Evolutionary conservation across 2,329 filamentous ascomycete species (phyloP), one percentile per base, ranked within the genome.

Genomic region (Arthrobotrys sphaeroides): DNA sequence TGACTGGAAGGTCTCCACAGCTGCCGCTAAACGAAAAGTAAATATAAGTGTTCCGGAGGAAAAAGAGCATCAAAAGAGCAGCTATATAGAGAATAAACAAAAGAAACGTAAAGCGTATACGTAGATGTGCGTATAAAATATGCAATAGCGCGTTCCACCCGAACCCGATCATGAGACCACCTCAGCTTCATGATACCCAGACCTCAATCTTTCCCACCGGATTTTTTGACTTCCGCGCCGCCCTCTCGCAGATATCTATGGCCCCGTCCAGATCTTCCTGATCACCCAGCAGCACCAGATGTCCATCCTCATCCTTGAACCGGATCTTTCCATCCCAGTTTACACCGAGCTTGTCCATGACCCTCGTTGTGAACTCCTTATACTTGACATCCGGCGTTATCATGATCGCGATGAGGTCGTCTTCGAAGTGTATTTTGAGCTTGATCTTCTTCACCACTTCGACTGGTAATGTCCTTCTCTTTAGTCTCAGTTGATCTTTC

Each of bases 191-290:
- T 31, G 22, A 31, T 6, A 72, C 67, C 67, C 67, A 72, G 16
- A 97, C 93, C 88, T 98, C 95, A 89, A 97, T 90, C 87, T 96
- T 97, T 64, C 92, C 93, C 85, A 93, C 90, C 77, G 96, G 94
- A 77, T 87, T 86, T 79, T 89, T 88, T 81, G 94, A 90, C 82
- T 88, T 91, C 83, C 86, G 88, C 55, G 91, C 93, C 73, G 85
- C 84, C 55, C 87, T 87, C 82, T 89, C 91, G 5, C 90, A 89
- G 53, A 85, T 87, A 82, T 88, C 87, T 67, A 98, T 86, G 26
- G 92, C 89, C 89, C 97, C 91, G 60, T 98, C 94, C 77, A 97
- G 83, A 84, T 99, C 95, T 81, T 99, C 95, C 82, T 97, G 92
- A 82, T 99, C 95, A 31, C 91, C 93, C 88, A 99, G 90, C 31